Evolutionary conservation across 73 alveolate species (phyloP).

Genomic region (Paramecium octaurelia): DNA sequence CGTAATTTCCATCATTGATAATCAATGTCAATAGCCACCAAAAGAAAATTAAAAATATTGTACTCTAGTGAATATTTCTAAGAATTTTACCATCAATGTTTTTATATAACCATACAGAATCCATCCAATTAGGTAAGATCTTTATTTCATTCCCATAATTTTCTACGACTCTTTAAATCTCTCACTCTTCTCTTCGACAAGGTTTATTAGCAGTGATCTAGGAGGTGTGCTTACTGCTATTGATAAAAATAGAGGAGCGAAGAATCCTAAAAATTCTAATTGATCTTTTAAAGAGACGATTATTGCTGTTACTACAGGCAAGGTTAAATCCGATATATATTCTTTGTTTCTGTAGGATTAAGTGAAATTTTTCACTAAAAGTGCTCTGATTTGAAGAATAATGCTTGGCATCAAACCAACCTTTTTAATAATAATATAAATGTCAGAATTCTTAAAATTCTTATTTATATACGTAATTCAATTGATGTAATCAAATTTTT

Average conservation of each 20-base stretch:
- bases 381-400: background rate
- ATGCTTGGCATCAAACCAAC: background rate
- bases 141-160: slow-evolving; percentile 52
- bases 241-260: background rate
- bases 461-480: background rate
- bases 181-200: slow-evolving; percentile 52
- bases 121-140: slow-evolving; percentile 49
- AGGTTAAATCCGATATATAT: background rate
- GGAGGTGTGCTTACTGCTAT: slow-evolving; percentile 11
- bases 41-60: background rate
- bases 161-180: slow-evolving; percentile 52
- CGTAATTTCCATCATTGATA: slow-evolving; percentile 32
- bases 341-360: background rate
- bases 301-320: background rate
- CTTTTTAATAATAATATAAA: background rate
- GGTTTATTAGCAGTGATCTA: slow-evolving; percentile 24
- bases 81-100: background rate
- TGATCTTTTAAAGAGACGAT: background rate
- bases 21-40: background rate
- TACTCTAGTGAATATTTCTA: background rate
- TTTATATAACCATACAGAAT: slow-evolving; percentile 17
- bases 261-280: background rate
- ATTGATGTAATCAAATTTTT: background rate
- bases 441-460: background rate
- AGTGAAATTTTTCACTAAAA: background rate